Percentiles rank a stretch among this genome's conserved stretches.
These are phyloP conservation scores for Echria macrotheca DNA, from an alignment of 495 filamentous ascomycete species.

Conservation along the genomic window DNA sequence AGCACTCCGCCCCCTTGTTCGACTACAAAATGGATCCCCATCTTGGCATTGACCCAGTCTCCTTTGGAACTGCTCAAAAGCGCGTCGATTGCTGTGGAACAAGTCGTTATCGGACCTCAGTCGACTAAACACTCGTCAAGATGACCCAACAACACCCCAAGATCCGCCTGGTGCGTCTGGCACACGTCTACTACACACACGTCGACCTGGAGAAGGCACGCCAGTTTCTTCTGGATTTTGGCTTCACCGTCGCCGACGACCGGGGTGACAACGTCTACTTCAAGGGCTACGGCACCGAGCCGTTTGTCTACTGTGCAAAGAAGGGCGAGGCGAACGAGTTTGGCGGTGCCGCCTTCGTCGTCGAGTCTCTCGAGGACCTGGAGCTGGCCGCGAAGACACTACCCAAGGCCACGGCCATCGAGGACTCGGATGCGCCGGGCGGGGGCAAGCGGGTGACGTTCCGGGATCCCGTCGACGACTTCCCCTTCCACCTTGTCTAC, in stretches of 20 bases:
- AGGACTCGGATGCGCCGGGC: slow-evolving; percentile 46
- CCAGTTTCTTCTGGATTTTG: slow-evolving; percentile 48
- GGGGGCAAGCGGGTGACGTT: slow-evolving; percentile 51
- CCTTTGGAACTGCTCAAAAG: too few species aligned
- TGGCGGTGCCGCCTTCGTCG: slow-evolving; percentile 44
- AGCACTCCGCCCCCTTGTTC: too few species aligned
- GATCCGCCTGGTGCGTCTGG: slow-evolving; percentile 44
- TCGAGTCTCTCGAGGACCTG: slow-evolving; percentile 48
- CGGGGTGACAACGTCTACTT: slow-evolving; percentile 44
- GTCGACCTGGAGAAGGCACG: slow-evolving; percentile 36
- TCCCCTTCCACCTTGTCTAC: slow-evolving; percentile 47
- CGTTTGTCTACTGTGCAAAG: slow-evolving; percentile 45
- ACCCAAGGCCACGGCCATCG: slow-evolving; percentile 37
- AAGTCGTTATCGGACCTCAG: too few species aligned
- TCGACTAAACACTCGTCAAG: too few species aligned
- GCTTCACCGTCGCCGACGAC: slow-evolving; percentile 39
- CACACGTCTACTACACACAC: slow-evolving; percentile 51
- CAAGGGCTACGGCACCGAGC: slow-evolving; percentile 51
- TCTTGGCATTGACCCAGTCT: too few species aligned
- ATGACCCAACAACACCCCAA: too few species aligned
- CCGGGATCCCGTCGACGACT: slow-evolving; percentile 47
- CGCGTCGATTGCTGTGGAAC: too few species aligned
- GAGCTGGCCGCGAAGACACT: slow-evolving; percentile 35
- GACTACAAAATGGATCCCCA: too few species aligned
- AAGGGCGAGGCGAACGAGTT: slow-evolving; percentile 43